Conservation (phyloP, 2,329 filamentous ascomycete species). For the Blumeria hordei region DNA sequence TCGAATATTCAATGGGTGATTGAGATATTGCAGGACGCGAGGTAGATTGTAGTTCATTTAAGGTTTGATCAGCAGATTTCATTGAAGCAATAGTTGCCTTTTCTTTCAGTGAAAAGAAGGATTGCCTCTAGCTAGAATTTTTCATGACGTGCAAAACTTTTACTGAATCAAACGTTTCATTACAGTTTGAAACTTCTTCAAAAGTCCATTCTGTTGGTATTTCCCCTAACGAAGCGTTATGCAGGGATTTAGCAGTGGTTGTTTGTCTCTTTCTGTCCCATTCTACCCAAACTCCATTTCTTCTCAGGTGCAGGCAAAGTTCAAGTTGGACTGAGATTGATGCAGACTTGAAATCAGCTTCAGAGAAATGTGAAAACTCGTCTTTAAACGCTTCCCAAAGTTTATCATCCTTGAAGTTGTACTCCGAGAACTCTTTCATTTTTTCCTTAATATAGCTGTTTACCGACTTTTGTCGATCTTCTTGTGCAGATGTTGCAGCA, state of each 20-base stretch:
- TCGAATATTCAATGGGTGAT: no score
- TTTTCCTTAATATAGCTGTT: not conserved
- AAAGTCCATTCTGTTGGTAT: not conserved
- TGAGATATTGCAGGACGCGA: no score
- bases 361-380: not conserved
- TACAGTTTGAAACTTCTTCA: not conserved
- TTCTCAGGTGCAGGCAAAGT: not conserved
- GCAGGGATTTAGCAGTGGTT: not conserved
- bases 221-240: not conserved
- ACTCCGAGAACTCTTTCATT: not conserved
- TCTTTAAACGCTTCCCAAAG: not conserved
- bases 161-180: not conserved
- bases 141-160: not conserved
- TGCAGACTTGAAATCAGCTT: not conserved
- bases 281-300: not conserved
- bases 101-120: no score
- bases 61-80: no score
- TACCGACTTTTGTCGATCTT: not conserved
- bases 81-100: no score
- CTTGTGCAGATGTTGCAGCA: not conserved
- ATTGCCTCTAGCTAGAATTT: no score
- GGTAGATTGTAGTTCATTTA: no score
- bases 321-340: not conserved
- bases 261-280: not conserved
- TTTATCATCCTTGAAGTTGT: not conserved